Evolutionary conservation across 305 asterid species (phyloP), one percentile per base, ranked within the genome.

Genomic region (Fraxinus albicans): DNA sequence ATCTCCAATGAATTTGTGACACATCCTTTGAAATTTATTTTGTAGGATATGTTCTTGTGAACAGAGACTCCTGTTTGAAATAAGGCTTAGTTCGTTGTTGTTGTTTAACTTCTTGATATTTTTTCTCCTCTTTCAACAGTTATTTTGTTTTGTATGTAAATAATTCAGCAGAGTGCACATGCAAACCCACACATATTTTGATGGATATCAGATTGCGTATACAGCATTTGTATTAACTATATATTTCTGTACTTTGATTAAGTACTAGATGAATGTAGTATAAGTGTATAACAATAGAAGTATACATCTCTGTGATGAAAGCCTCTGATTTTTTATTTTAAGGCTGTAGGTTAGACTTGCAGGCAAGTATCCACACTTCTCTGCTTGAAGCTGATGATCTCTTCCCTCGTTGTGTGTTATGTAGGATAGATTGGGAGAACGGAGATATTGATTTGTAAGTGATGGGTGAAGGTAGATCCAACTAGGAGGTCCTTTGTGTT

Each of bases 1-100:
- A 29, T 81, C 73, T 79, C 78, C 58, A 77, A 76, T 79, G 73
- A 69, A 69, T 63, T 53, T 67, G 60, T 55, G 2, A 47, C 73
- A 77, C 25, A 55, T 21, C 44, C 19, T 77, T 74, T 76, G 76
- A 5, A 31, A 58, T 13, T 29, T 50, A 35, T 63, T 8, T 80
- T 50, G 58, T 69, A 81, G 38, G 69, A 38, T 75, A 13, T 38
- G n/a, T 8, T 31, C 72, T 77, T 15, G 82, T 34, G 76, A 83
- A 78, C 79, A 53, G 77, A 40, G 7, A 75, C 35, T 27, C 42
- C 38, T 75, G 29, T 82, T 69, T 79, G 53, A 17, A 72, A 72
- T 72, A 72, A 31, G 75, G 42, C 47, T 72, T 72, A 15, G 77
- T 72, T 33, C 13, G 3, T 72, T 72, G 34, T 72, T 72, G 23